A percentile compares a stretch with the other conserved stretches of the same genome.
These are phyloP conservation scores for Xylaria castorea DNA, from an alignment of 495 filamentous ascomycete genomes.

Conservation along the genomic window DNA sequence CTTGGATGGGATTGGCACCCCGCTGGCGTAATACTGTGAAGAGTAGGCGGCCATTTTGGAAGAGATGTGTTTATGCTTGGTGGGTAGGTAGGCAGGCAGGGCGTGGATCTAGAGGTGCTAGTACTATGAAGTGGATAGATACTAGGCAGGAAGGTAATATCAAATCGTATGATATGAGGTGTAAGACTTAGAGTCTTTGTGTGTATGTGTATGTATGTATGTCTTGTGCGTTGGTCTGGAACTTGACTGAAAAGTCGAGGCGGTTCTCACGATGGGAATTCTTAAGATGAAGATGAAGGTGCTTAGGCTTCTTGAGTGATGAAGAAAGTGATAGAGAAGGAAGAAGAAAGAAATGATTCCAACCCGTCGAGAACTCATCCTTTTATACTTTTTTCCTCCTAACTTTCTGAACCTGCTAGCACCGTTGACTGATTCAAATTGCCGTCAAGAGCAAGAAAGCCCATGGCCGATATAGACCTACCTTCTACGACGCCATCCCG, in stretches of 20 bases:
- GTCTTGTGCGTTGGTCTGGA: constrained; percentile 25
- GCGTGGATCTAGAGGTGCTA: constrained; percentile 11
- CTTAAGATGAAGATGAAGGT: constrained; percentile 14
- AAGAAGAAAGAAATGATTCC: constrained; percentile 57
- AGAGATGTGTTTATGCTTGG: constrained; percentile 23
- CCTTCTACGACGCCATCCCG: constrained; percentile 10
- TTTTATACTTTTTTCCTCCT: constrained; percentile 69
- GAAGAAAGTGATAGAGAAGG: constrained; percentile 57
- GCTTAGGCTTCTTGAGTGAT: constrained; percentile 40
- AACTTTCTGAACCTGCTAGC: not conserved
- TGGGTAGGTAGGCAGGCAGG: constrained; percentile 15
- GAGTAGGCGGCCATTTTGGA: constrained; percentile 29
- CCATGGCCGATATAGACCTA: constrained; percentile 3
- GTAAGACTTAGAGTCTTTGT: constrained; percentile 31
- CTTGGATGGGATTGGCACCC: constrained; percentile 29
- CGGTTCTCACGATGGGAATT: constrained; percentile 26
- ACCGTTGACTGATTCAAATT: constrained; percentile 12
- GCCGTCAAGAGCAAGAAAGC: constrained; percentile 10
- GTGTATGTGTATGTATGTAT: constrained; percentile 35
- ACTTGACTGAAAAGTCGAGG: constrained; percentile 13
- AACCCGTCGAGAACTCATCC: constrained; percentile 53
- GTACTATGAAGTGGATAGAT: constrained; percentile 27
- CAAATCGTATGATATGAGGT: constrained; percentile 22
- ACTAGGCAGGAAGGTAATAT: constrained; percentile 27
- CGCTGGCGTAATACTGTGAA: constrained; percentile 30